A percentile compares a stretch with the other conserved stretches of the same genome.
Evolutionary conservation across 768 basidiomycete genomes (phyloP).

Genomic region (Suillus placidus): DNA sequence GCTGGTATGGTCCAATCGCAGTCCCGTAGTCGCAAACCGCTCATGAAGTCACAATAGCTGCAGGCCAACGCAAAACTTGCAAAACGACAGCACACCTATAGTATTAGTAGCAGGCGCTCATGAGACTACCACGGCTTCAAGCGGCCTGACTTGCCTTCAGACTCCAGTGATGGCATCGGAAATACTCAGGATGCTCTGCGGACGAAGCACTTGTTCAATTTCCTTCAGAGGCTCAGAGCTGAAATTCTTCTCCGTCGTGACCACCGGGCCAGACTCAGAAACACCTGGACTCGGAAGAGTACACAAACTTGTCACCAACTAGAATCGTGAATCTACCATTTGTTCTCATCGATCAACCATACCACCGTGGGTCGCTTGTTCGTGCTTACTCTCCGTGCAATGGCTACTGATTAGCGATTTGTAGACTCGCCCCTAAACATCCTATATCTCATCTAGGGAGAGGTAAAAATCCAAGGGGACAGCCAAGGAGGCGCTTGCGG

Average conservation of each 20-base stretch:
- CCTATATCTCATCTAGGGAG: conserved; percentile 54
- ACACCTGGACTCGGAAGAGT: conserved; percentile 54
- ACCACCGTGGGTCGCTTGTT: conserved; percentile 56
- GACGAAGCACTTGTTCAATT: conserved; percentile 86
- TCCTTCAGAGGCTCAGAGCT: conserved; percentile 68
- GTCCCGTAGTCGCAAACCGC: no score
- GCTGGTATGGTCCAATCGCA: no score
- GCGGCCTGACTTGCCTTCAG: conserved; percentile 28
- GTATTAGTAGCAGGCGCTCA: no score
- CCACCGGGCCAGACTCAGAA: conserved; percentile 54
- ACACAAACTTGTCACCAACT: conserved; percentile 71
- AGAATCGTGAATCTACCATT: conserved; percentile 89
- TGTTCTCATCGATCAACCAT: conserved; percentile 69
- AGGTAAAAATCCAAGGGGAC: conserved; percentile 49
- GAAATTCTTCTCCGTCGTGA: conserved; percentile 63
- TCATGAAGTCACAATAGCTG: no score
- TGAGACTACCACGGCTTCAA: no score
- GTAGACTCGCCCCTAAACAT: conserved; percentile 67
- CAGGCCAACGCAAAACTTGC: no score
- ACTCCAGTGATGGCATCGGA: conserved; percentile 53
- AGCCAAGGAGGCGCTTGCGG: conserved; percentile 40
- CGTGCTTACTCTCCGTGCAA: conserved; percentile 14
- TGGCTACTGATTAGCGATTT: conserved; percentile 46
- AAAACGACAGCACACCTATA: no score
- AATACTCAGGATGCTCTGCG: conserved; percentile 92